Evolutionary conservation across 768 basidiomycete species (phyloP), one percentile per base, ranked within the genome.

Genomic region (Piloderma croceum): DNA sequence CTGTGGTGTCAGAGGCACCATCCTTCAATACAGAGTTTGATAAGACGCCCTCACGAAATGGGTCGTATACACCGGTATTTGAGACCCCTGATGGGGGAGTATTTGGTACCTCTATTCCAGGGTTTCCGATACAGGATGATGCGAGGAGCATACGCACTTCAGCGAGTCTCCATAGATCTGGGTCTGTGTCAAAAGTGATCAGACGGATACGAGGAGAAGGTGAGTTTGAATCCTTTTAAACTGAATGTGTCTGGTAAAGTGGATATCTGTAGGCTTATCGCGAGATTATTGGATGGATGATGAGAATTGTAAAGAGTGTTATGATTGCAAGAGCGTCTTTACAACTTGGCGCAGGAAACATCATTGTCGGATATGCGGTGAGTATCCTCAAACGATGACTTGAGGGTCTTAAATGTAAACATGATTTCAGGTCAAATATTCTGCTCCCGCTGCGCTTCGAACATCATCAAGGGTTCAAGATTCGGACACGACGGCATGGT

Each of bases 261-360:
- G 38, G 15, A 38, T 36, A 35, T 49, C 47, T 24, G 50, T 38
- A 90, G 89, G 88, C n/a, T 57, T 94, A 15, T 90, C 89, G 18
- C 79, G 83, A 47, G 90, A 96, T 54, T 97, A 97, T 57, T 99
- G 96, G 96, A 97, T 98, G 92, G 89, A 91, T 45, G 93, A 97
- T 55, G 90, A 90, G 54, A 85, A 87, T 41, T 90, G 89, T 53
- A 96, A 86, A 57, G 91, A 96, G 53, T 94, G 92, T 55, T 94
- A 90, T 57, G 92, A 93, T 60, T 96, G 92, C 68, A 90, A 90
- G 61, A 89, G 87, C 48, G 72, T 87, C 36, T 99, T 99, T 64
- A 90, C 90, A 1, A 77, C 92, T 2, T 97, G 90, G 90, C 67
- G 93, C 38, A 69, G 96, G 47, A 96, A 93, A 60, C 96, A 99